phyloP scores from a whole-genome alignment of 768 basidiomycete species.

The Rhodotorula sphaerocarpa region DNA sequence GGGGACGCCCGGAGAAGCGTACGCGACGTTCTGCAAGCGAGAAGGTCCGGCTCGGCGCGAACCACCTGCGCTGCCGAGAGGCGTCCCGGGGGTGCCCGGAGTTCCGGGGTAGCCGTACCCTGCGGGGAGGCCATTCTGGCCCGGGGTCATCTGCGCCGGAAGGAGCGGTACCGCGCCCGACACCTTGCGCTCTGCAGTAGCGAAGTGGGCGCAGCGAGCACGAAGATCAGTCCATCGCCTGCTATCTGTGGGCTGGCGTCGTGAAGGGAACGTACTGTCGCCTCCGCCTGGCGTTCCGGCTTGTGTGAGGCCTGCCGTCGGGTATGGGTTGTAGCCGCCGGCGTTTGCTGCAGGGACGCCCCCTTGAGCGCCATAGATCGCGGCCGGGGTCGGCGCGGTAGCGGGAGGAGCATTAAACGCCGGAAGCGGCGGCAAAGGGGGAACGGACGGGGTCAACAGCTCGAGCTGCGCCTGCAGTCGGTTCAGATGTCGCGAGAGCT shows the following conservation, averaged over 20 bases:
- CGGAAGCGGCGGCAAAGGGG: constrained; percentile 28
- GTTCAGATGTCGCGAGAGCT: constrained; percentile 34
- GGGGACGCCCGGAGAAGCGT: constrained; percentile 8
- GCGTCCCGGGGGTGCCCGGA: constrained; percentile 8
- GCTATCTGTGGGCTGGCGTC: background rate
- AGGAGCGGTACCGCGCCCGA: constrained; percentile 19
- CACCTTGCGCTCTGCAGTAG: constrained; percentile 16
- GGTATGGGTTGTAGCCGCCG: constrained; percentile 17
- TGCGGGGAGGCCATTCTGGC: background rate
- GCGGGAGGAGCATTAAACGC: constrained; percentile 22
- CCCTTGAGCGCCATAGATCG: constrained; percentile 9
- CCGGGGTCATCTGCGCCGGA: constrained; percentile 19
- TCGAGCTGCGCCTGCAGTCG: constrained; percentile 34
- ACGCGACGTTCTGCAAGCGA: constrained; percentile 30
- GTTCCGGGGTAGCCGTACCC: background rate
- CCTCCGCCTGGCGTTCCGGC: constrained; percentile 16
- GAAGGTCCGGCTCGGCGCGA: constrained; percentile 19
- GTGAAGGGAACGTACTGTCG: constrained; percentile 14
- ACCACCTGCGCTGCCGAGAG: background rate
- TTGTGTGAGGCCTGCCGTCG: background rate
- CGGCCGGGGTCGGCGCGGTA: background rate
- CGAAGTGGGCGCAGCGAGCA: background rate
- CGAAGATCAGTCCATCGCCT: too few species aligned
- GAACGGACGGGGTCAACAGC: constrained; percentile 33
- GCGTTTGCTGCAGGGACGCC: background rate